phyloP scores from a whole-genome alignment of 768 basidiomycete species.

The Lyophyllum semitale region DNA sequence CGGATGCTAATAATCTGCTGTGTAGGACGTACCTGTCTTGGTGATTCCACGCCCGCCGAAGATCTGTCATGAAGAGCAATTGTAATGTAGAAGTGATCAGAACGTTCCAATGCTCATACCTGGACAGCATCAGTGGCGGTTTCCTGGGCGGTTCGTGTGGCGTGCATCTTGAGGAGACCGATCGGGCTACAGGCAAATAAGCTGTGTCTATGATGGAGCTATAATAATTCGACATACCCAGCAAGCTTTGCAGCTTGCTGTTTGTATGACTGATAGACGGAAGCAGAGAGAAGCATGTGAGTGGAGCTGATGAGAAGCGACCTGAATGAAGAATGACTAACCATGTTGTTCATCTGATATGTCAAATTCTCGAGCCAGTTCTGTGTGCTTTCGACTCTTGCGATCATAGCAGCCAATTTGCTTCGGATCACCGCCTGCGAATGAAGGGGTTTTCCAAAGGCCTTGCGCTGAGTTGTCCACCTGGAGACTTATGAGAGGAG shows the following conservation, averaged over 20 bases:
- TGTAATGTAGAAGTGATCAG: conserved; percentile 1
- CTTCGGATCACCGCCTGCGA: conserved; percentile 86
- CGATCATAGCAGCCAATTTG: conserved; percentile 84
- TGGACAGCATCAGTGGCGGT: conserved; percentile 77
- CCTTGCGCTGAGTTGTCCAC: conserved; percentile 87
- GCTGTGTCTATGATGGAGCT: neutral
- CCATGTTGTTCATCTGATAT: conserved; percentile 86
- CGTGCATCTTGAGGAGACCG: conserved; percentile 70
- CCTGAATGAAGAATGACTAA: conserved; percentile 10
- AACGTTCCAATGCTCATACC: conserved; percentile 22
- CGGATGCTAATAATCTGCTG: neutral
- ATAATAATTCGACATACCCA: conserved; percentile 44
- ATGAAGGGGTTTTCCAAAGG: conserved; percentile 85
- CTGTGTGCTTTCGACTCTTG: conserved; percentile 65
- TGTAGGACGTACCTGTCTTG: conserved; percentile 57
- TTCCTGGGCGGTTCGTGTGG: conserved; percentile 60
- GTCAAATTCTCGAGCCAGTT: conserved; percentile 85
- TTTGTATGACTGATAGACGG: conserved; percentile 54
- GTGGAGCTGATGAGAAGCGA: neutral
- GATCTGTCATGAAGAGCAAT: conserved; percentile 39
- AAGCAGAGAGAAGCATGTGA: neutral
- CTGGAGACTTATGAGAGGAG: conserved; percentile 29
- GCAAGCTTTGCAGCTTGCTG: conserved; percentile 76
- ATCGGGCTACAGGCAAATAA: conserved; percentile 48
- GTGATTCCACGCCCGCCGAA: conserved; percentile 91